Evolutionary conservation across 2,329 filamentous ascomycete species (phyloP), one percentile per base, ranked within the genome.

Genomic region (Pleoardoris graminearum): DNA sequence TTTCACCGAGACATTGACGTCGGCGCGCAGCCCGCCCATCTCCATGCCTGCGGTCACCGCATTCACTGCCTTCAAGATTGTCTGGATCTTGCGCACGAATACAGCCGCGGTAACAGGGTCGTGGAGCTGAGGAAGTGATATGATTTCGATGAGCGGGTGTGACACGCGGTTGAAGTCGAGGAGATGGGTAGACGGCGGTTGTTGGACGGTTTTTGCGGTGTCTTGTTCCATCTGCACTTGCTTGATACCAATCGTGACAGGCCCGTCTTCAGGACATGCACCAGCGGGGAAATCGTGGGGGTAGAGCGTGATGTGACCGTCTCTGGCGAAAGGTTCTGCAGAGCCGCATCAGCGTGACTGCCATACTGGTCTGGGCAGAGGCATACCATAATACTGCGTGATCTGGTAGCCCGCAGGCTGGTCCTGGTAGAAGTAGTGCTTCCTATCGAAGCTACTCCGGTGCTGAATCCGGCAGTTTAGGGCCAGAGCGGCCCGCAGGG

Each of bases 351-450:
- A 36, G n/a, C 33, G 17, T 17, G 14, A 17, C 14, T 3, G 16
- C 8, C 14, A 3, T 16, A 17, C 14, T 4, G 8, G 33, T 8
- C 8, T 7, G 16, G 17, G 8, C 16, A 3, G 11, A 36, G 35
- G 38, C 55, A 21, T 67, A 78, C 80, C 79, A 72, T 97, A 97
- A 76, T 93, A 97, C 70, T 99, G 94, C 1, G 94, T 99, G 58
- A 99, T 96, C 73, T 99, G 94, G 73, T 99, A 99, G 0, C 94
- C 94, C 0, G 90, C 84, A 0, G 94, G 94, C 74, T 99, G 94
- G 73, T 99, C 94, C 84, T 94, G 96, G 79, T 97, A 96, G 75
- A 99, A 97, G 75, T 99, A 99, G 74, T 99, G 94, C 73, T 99
- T 99, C 58, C 94, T 83, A 74, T 99, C 94, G 76, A 97, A 99